Evolutionary conservation across 2,329 filamentous ascomycete species (phyloP), one percentile per base, ranked within the genome.

Genomic region (Alternaria atra): DNA sequence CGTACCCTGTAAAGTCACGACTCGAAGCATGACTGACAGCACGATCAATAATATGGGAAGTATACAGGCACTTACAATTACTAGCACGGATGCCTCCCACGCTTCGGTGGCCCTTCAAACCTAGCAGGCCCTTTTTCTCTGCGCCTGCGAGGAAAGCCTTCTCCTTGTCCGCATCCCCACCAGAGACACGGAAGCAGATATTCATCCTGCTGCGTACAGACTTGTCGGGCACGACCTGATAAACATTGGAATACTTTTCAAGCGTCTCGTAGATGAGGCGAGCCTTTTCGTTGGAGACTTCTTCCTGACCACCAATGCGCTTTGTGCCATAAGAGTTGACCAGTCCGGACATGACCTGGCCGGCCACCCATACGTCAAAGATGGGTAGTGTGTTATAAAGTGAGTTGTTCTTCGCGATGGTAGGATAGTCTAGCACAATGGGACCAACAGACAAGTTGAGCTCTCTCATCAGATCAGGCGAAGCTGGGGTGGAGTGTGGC

Each of bases 331-430:
- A 91, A 0, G 83, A 86, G 17, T 81, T 74, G 13, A 97, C 84
- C 1, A 97, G 85, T 65, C 87, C 89, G 74, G 91, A 88, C 74
- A 98, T 89, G 52, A 98, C 94, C 76, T 92, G 89, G n/a, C 93
- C 93, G 15, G 92, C 92, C 55, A 97, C 87, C 82, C 90, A 98
- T 37, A 97, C 91, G 77, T 94, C 94, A 73, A 98, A 97, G 73
- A 98, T 97, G 73, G 92, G 94, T 10, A 98, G 83, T 0, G 94
- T 98, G 81, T 98, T 98, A 83, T 98, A 98, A 29, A 98, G 85
- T 70, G 91, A 95, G 82, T 97, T 95, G 82, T 96, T 96, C 84
- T 96, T 96, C 40, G 91, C 90, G 67, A 95, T 90, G 0, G 87
- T 93, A 64, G 93, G 90, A 75, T 94, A 98, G 66, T 92, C 87